phyloP scores from a whole-genome alignment of 1,284 basidiomycete genomes.

The Tremellales sp. region DNA sequence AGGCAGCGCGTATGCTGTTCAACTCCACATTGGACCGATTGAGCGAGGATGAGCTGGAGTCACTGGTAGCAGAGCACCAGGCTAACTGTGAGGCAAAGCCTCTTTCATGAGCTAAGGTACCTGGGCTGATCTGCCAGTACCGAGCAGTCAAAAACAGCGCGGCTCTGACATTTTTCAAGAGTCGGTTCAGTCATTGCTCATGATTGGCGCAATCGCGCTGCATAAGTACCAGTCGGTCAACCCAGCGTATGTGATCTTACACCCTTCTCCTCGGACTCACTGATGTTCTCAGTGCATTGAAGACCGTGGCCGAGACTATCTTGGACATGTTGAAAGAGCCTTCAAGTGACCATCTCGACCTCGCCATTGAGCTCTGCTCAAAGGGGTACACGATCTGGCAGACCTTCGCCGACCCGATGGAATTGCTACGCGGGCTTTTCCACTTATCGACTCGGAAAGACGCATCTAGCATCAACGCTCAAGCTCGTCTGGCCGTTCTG shows the following conservation, averaged over 20 bases:
- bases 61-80: conserved; percentile 51
- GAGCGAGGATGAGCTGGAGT: conserved; percentile 61
- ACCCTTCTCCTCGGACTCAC: not conserved
- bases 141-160: conserved; percentile 59
- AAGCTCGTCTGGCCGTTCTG: conserved; percentile 73
- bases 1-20: conserved; percentile 69
- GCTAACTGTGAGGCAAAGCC: conserved; percentile 15
- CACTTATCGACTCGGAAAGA: conserved; percentile 76
- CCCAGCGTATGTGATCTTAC: conserved; percentile 55
- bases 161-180: conserved; percentile 54
- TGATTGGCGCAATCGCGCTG: conserved; percentile 77
- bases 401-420: conserved; percentile 86
- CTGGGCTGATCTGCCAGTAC: conserved; percentile 55
- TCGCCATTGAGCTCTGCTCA: conserved; percentile 85
- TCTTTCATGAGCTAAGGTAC: not conserved
- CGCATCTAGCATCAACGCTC: conserved; percentile 50
- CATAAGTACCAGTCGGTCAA: conserved; percentile 75
- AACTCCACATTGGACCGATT: conserved; percentile 65
- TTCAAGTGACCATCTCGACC: conserved; percentile 58
- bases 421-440: conserved; percentile 81
- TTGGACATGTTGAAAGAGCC: conserved; percentile 70
- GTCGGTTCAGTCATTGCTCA: conserved; percentile 66
- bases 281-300: conserved; percentile 60
- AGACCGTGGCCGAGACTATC: conserved; percentile 78
- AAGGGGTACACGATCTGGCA: conserved; percentile 92